Evolutionary conservation across 495 filamentous ascomycete species (phyloP).

Genomic region (Penicillium flavigenum): DNA sequence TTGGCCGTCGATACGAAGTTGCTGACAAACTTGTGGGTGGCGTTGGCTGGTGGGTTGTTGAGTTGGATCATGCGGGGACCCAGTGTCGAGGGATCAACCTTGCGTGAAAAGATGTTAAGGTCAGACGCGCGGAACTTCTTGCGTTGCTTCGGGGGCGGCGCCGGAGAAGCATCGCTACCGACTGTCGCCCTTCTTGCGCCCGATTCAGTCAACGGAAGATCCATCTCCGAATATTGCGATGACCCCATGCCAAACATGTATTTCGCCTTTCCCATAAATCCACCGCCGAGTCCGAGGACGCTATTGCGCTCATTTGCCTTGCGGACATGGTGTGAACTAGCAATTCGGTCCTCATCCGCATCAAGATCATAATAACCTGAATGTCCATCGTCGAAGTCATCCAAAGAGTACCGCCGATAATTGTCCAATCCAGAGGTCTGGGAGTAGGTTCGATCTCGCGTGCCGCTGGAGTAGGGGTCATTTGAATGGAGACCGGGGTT

Average conservation of each 20-base stretch:
- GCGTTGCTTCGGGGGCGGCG: slow-evolving; percentile 33
- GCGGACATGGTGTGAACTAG: slow-evolving; percentile 51
- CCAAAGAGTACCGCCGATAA: slow-evolving; percentile 85
- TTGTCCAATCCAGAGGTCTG: slow-evolving; percentile 82
- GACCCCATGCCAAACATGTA: slow-evolving; percentile 88
- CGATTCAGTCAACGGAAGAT: slow-evolving; percentile 86
- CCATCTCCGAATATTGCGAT: slow-evolving; percentile 95
- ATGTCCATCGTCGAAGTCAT: slow-evolving; percentile 75
- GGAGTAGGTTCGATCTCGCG: slow-evolving; percentile 61
- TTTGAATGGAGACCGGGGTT: slow-evolving; percentile 34
- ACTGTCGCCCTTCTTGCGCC: slow-evolving; percentile 51
- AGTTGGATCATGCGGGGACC: slow-evolving; percentile 93
- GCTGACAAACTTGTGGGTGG: slow-evolving; percentile 82
- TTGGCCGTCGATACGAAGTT: slow-evolving; percentile 98
- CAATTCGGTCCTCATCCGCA: slow-evolving; percentile 55
- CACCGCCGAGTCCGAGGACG: slow-evolving; percentile 80
- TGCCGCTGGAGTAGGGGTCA: slow-evolving; percentile 50
- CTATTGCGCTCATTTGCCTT: slow-evolving; percentile 78
- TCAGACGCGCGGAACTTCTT: slow-evolving; percentile 67
- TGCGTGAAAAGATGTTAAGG: slow-evolving; percentile 90
- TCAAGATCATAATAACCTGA: slow-evolving; percentile 63
- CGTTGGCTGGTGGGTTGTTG: slow-evolving; percentile 96
- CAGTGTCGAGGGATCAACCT: slow-evolving; percentile 82
- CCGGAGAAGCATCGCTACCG: slow-evolving; percentile 34
- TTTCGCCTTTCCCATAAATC: slow-evolving; percentile 81